Base-by-base conservation (phyloP, 2,329 filamentous ascomycete species). In the Cladosporium sp. region DNA sequence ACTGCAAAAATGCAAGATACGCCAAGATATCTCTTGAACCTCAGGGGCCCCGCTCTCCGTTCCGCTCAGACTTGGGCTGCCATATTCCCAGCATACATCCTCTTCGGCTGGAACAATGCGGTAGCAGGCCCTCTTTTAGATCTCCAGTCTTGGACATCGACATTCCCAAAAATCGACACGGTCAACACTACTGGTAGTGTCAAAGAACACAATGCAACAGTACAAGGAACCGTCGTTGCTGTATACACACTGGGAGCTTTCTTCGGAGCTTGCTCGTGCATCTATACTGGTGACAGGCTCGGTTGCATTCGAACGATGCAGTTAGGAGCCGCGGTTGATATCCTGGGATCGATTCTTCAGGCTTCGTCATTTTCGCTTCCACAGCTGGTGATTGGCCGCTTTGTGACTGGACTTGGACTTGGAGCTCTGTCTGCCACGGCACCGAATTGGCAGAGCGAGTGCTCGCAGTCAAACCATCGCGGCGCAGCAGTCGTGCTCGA, bases 91-190 rank as follows among this genome's bases (percentile, higher is more conserved):
- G 67, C 74, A 17, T 80, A 80, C 59, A 74, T 80, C 55, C 71
- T 79, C 45, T 81, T 79, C 63, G 80, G 80, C 54, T 82, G 81
- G 71, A 81, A 82, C 64, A 78, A 81, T 64, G 76, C 77, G 49
- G 77, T 77, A 49, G 72, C 78, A 14, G 79, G 78, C 50, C 78
- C 78, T 12, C 70, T 82, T 17, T 64, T 77, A 59, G 69, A 76
- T 59, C 67, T 74, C 3, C 60, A 62, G 12, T 71, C 71, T 55
- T 76, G 74, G 74, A 70, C 73, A 39, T 68, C 75, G 58, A 73
- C 75, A 58, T 81, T 83, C 62, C 80, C 80, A 1, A 64, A 73
- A 51, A 80, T 82, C 63, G 74, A 82, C 66, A 81, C 79, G 0
- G 72, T 75, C 1, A 56, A 66, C 37, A 62, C 59, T 12, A 70